Percentiles rank a stretch among this genome's conserved stretches.
Conservation (phyloP, 2,329 filamentous ascomycete species). For the Sordariomycetes sp. region DNA sequence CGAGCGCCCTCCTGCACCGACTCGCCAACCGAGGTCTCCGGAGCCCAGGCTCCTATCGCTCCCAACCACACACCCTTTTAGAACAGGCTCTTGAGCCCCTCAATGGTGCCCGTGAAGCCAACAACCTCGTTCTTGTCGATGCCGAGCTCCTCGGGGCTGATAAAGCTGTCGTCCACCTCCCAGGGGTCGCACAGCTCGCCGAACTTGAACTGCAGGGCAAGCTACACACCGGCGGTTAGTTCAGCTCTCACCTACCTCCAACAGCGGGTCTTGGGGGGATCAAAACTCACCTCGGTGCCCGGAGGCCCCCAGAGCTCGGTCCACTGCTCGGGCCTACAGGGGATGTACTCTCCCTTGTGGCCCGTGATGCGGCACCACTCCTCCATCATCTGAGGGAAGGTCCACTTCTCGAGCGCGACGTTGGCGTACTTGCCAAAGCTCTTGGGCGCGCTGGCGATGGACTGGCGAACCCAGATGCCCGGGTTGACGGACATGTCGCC, state of each 20-base stretch:
- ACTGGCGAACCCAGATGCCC: slow-evolving; percentile 12
- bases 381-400: slow-evolving; percentile 11
- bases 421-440: slow-evolving; percentile 11
- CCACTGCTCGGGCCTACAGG: slow-evolving; percentile 9
- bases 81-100: slow-evolving; percentile 8
- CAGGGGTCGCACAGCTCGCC: slow-evolving; percentile 11
- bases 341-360: slow-evolving; percentile 9
- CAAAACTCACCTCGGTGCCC: slow-evolving; percentile 8
- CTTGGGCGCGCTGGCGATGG: slow-evolving; percentile 6
- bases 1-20: no score
- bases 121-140: slow-evolving; percentile 10
- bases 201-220: slow-evolving; percentile 12
- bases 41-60: not conserved
- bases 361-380: slow-evolving; percentile 12
- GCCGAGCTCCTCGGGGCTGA: slow-evolving; percentile 9
- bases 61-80: not conserved
- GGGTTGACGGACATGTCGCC: slow-evolving; percentile 12
- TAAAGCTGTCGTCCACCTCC: slow-evolving; percentile 8
- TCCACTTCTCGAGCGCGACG: slow-evolving; percentile 12
- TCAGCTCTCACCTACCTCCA: not conserved
- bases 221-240: not conserved
- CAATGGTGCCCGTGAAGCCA: slow-evolving; percentile 9
- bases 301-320: slow-evolving; percentile 10
- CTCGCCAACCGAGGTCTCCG: no score
- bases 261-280: no score